These are phyloP conservation scores for Hypomyces rosellus DNA, from an alignment of 2,329 filamentous ascomycete species.

Conservation along the genomic window DNA sequence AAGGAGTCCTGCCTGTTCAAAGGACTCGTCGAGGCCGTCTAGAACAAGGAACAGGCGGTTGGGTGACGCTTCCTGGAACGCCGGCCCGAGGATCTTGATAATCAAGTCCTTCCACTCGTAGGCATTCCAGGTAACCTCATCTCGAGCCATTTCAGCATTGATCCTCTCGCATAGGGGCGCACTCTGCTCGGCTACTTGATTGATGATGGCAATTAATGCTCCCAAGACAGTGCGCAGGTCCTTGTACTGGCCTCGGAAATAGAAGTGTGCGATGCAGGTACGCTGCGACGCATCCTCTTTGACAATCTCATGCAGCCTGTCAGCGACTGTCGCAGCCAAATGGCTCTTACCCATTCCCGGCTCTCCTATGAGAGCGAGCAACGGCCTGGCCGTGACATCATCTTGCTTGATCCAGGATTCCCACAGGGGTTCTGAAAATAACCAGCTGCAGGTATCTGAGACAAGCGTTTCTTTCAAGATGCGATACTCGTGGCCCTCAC, in stretches of 20 bases:
- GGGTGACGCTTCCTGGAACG: slow-evolving; percentile 17
- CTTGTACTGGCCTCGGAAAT: slow-evolving; percentile 29
- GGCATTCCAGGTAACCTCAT: slow-evolving; percentile 14
- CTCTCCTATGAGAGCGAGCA: slow-evolving; percentile 24
- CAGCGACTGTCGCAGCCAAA: slow-evolving; percentile 19
- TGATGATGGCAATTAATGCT: slow-evolving; percentile 21
- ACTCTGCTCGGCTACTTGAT: slow-evolving; percentile 26
- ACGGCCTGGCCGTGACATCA: background rate
- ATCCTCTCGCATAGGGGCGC: slow-evolving; percentile 24
- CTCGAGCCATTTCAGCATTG: slow-evolving; percentile 20
- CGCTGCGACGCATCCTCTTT: slow-evolving; percentile 12
- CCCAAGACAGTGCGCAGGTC: slow-evolving; percentile 18
- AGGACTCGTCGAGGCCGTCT: slow-evolving; percentile 28
- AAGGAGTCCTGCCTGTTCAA: slow-evolving; percentile 11
- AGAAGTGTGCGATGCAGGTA: slow-evolving; percentile 27
- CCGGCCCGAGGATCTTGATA: slow-evolving; percentile 18
- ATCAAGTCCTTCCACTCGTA: slow-evolving; percentile 15
- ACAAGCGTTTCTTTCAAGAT: slow-evolving; percentile 24
- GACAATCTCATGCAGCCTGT: slow-evolving; percentile 13
- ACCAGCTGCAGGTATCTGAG: slow-evolving; percentile 25
- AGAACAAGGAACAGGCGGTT: slow-evolving; percentile 22
- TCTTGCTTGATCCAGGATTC: slow-evolving; percentile 20
- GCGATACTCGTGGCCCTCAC: slow-evolving; percentile 21
- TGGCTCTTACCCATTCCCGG: slow-evolving; percentile 30
- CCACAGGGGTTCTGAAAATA: slow-evolving; percentile 22